Conservation (phyloP, 805 yeast species). For the Ascoidea rubescens region DNA sequence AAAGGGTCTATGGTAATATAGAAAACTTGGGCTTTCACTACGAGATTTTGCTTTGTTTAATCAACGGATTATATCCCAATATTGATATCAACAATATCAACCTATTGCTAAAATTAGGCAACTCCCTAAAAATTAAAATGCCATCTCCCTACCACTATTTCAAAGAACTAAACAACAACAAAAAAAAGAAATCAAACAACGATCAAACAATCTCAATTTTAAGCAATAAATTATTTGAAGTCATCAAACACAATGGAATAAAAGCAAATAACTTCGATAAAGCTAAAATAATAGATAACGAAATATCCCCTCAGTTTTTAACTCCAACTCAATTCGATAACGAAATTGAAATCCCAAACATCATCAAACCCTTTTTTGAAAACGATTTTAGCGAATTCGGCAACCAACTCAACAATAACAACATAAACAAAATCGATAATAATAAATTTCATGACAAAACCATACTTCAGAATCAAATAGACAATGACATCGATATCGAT, state of each 20-base stretch:
- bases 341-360: neutral
- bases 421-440: too few species aligned
- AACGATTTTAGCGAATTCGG: too few species aligned
- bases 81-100: slow-evolving; percentile 2
- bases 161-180: too few species aligned
- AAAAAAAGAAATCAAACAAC: too few species aligned
- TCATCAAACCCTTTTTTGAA: neutral
- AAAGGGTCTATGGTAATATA: neutral
- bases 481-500: too few species aligned
- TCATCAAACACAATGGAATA: too few species aligned
- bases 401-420: too few species aligned
- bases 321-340: too few species aligned
- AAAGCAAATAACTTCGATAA: neutral
- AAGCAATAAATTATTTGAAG: neutral
- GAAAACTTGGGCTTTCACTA: slow-evolving; percentile 5
- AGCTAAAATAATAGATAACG: neutral
- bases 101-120: slow-evolving; percentile 1
- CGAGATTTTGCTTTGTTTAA: slow-evolving; percentile 1
- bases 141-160: neutral
- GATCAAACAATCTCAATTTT: neutral
- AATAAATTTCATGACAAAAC: neutral
- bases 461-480: neutral
- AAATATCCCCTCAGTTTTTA: neutral
- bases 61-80: slow-evolving; percentile 5
- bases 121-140: slow-evolving; percentile 1